These are phyloP conservation scores for Thalia dealbata DNA, from an alignment of 176 grass and related monocot genomes.

Conservation along the genomic window DNA sequence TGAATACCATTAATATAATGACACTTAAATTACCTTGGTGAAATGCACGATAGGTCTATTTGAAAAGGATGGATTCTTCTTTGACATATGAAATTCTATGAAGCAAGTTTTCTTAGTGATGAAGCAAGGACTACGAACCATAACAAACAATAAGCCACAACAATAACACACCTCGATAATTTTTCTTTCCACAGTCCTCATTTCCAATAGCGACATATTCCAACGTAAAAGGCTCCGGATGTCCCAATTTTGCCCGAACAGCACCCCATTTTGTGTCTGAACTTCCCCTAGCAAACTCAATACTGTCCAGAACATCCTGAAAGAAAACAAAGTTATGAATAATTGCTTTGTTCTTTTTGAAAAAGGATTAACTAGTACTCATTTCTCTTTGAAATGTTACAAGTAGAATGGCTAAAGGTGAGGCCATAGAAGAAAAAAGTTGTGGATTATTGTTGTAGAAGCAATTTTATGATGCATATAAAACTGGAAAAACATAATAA, in stretches of 20 bases:
- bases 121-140: neutral
- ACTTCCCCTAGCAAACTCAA: conserved; percentile 86
- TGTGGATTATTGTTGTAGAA: no score
- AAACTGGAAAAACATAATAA: neutral
- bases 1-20: neutral
- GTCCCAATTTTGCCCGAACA: conserved; percentile 82
- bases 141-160: neutral
- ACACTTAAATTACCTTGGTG: neutral
- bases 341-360: no score
- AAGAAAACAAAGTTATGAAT: conserved; percentile 9
- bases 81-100: neutral
- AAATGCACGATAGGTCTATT: neutral
- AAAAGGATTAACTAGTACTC: no score
- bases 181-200: conserved; percentile 71
- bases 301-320: conserved; percentile 77
- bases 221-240: conserved; percentile 81
- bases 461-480: neutral
- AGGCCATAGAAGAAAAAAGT: no score
- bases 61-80: neutral
- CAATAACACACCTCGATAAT: conserved; percentile 44
- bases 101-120: neutral
- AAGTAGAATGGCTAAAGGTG: no score
- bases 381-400: no score
- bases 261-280: conserved; percentile 83
- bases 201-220: conserved; percentile 91